phyloP scores from a whole-genome alignment of 192 early-diverging fungal genomes.

The Radiomyces spectabilis region DNA sequence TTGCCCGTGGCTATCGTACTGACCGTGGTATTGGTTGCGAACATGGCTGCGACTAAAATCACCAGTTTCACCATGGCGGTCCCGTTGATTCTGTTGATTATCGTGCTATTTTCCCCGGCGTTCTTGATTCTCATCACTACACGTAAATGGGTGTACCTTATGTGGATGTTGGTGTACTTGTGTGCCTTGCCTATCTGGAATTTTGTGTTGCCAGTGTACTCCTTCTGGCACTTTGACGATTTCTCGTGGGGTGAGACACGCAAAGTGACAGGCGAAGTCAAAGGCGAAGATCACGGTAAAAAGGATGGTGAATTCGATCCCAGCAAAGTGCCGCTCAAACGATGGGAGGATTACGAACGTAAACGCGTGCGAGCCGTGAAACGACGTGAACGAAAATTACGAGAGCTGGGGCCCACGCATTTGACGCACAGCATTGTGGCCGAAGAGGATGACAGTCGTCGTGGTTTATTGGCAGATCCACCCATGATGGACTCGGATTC shows the following conservation, averaged over 20 bases:
- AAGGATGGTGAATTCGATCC: constrained; percentile 77
- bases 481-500: too few species aligned
- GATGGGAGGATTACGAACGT: constrained; percentile 84
- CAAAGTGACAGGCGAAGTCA: constrained; percentile 64
- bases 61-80: constrained; percentile 44
- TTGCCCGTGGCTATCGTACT: constrained; percentile 69
- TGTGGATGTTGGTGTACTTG: constrained; percentile 86
- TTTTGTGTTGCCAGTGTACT: constrained; percentile 84
- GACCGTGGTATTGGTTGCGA: constrained; percentile 56
- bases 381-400: constrained; percentile 56
- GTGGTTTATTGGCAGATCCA: constrained; percentile 12
- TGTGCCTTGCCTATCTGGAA: constrained; percentile 91
- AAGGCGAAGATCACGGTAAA: constrained; percentile 64
- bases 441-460: constrained; percentile 6
- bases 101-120: constrained; percentile 81
- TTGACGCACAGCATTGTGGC: constrained; percentile 4
- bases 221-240: constrained; percentile 96
- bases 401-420: constrained; percentile 10
- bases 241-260: constrained; percentile 87
- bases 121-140: constrained; percentile 86
- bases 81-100: constrained; percentile 66
- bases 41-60: constrained; percentile 40
- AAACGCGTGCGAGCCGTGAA: constrained; percentile 63
- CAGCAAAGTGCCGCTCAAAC: constrained; percentile 65
- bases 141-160: constrained; percentile 73